A percentile compares a stretch with the other conserved stretches of the same genome.
Conservation (phyloP, 176 grass and related monocot genomes). For the Rhynchospora pubera region DNA sequence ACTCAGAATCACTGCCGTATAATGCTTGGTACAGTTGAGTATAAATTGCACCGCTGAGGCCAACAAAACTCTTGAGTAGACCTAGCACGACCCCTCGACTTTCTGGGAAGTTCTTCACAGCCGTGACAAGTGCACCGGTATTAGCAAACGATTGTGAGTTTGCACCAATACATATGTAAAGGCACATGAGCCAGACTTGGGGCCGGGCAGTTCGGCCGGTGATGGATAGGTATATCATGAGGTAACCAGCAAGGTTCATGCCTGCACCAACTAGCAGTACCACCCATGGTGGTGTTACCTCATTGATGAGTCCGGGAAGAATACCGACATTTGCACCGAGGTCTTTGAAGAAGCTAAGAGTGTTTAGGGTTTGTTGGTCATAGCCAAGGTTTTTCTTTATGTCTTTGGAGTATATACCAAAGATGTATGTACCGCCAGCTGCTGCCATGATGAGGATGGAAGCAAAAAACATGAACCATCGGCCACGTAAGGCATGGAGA, state of each 20-base stretch:
- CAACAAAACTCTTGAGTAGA: constrained; percentile 75
- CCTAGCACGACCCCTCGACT: constrained; percentile 56
- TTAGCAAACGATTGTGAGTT: constrained; percentile 80
- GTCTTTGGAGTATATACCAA: constrained; percentile 62
- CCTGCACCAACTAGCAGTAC: constrained; percentile 50
- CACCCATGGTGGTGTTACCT: constrained; percentile 56
- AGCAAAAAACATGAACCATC: constrained; percentile 84
- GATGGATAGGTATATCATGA: constrained; percentile 77
- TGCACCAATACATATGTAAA: constrained; percentile 65
- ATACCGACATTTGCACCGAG: constrained; percentile 72
- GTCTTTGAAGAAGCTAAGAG: constrained; percentile 89
- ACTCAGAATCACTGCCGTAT: constrained; percentile 44
- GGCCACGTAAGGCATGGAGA: constrained; percentile 36
- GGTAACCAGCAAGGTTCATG: constrained; percentile 70
- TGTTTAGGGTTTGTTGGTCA: constrained; percentile 76
- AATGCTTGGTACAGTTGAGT: constrained; percentile 73
- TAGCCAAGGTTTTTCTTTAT: constrained; percentile 68
- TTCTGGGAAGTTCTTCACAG: constrained; percentile 73
- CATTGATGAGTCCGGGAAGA: constrained; percentile 55
- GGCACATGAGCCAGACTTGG: constrained; percentile 60
- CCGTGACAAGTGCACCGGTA: constrained; percentile 64
- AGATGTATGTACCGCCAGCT: constrained; percentile 71
- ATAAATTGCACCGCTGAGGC: constrained; percentile 79
- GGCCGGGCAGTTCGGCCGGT: constrained; percentile 30
- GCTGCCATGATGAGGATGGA: constrained; percentile 64